Evolutionary conservation across 495 filamentous ascomycete species (phyloP).

Genomic region (Aspergillus ellipticus): DNA sequence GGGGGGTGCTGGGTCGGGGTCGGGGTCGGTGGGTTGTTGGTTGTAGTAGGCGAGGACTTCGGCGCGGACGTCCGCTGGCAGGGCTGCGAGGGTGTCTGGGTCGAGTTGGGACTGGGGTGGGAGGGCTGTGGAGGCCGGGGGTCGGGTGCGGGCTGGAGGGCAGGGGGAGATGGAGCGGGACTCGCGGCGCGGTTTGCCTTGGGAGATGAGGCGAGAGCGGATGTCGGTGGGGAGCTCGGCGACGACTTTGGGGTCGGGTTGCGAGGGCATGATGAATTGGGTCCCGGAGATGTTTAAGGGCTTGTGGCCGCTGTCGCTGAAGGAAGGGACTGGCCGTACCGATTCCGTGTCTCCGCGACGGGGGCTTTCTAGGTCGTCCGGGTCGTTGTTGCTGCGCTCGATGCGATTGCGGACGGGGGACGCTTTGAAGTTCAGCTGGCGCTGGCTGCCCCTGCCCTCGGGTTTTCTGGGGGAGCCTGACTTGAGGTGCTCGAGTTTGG

Average conservation of each 20-base stretch:
- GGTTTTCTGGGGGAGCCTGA: slow-evolving; percentile 26
- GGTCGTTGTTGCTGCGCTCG: slow-evolving; percentile 39
- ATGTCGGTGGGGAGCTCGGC: slow-evolving; percentile 79
- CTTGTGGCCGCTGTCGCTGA: slow-evolving; percentile 56
- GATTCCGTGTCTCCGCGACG: slow-evolving; percentile 56
- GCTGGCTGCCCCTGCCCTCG: slow-evolving; percentile 66
- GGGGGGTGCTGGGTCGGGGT: slow-evolving; percentile 36
- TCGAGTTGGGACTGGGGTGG: slow-evolving; percentile 61
- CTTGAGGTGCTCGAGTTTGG: slow-evolving; percentile 80
- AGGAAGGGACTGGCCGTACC: slow-evolving; percentile 33
- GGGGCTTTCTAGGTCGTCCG: slow-evolving; percentile 63
- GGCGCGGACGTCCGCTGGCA: slow-evolving; percentile 78
- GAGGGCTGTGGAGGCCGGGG: slow-evolving; percentile 20
- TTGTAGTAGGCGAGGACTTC: slow-evolving; percentile 72
- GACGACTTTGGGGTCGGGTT: slow-evolving; percentile 69
- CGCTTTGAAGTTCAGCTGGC: slow-evolving; percentile 55
- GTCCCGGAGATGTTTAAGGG: slow-evolving; percentile 76
- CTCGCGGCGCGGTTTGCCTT: slow-evolving; percentile 36
- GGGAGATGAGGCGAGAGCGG: slow-evolving; percentile 61
- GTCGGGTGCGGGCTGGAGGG: slow-evolving; percentile 21
- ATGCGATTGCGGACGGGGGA: slow-evolving; percentile 32
- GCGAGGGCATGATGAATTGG: slow-evolving; percentile 82
- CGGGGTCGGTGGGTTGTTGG: slow-evolving; percentile 13
- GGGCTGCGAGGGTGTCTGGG: slow-evolving; percentile 66
- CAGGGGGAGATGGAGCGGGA: slow-evolving; percentile 29